These are phyloP conservation scores for Aspergillus affinis DNA, from an alignment of 495 filamentous ascomycete genomes.

Conservation along the genomic window DNA sequence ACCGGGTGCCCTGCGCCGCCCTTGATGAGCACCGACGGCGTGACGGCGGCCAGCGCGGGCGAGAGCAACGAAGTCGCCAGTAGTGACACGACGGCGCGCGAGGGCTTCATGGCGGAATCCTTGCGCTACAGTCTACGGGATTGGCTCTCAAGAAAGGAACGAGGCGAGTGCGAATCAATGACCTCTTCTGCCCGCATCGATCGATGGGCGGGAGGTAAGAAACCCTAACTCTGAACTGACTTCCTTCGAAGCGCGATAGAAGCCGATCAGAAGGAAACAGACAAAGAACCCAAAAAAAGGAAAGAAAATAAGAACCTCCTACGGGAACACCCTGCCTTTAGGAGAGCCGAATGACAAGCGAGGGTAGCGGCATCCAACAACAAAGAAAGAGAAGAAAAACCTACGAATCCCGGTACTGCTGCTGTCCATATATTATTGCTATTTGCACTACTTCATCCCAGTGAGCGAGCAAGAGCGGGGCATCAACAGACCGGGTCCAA, in stretches of 20 bases:
- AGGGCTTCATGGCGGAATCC: slow-evolving; percentile 1
- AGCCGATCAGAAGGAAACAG: not conserved
- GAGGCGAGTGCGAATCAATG: not conserved
- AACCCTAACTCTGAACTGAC: not conserved
- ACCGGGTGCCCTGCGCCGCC: not conserved
- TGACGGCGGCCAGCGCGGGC: not conserved
- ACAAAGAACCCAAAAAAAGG: not conserved
- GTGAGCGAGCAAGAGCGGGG: no score
- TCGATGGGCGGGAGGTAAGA: not conserved
- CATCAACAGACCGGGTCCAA: not conserved
- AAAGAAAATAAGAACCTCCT: no score
- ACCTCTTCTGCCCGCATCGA: not conserved
- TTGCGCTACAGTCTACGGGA: not conserved
- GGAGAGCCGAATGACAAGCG: not conserved
- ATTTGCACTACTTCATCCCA: no score
- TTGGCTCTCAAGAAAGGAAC: no score
- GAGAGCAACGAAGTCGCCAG: not conserved
- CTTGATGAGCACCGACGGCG: not conserved
- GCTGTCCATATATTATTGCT: no score
- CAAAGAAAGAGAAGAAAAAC: not conserved
- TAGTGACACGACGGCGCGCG: not conserved
- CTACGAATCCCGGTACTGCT: no score
- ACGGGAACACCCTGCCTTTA: not conserved
- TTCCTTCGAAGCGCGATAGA: not conserved
- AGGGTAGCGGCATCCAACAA: not conserved